Evolutionary conservation across 192 early-diverging fungal genomes (phyloP), one percentile per base, ranked within the genome.

Genomic region (Umbelopsis vinacea): DNA sequence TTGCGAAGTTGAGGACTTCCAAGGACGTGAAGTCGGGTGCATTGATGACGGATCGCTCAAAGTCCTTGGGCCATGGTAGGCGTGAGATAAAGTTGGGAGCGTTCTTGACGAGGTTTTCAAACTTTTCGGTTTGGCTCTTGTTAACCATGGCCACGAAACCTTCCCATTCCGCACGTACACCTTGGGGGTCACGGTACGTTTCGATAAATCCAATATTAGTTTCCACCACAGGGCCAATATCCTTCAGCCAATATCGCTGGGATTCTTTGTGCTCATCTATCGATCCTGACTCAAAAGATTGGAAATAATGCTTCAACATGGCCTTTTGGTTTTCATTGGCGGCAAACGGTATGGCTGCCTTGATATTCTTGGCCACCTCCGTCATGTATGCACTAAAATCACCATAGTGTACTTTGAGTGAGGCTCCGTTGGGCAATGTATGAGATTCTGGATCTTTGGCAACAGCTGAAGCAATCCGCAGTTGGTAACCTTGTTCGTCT

Each of bases 141-240:
- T 89, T 89, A 6, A 88, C 85, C 67, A 89, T 83, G 9, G 88
- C 84, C 23, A 89, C 86, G 68, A 89, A 89, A 0, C 88, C 88
- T 74, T 89, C 86, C 88, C 88, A 89, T 76, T 87, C 88, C 50
- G 87, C 88, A 21, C 88, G 71, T 14, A 87, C 77, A 22, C 88
- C 88, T 33, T 85, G 85, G 46, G 88, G 88, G 71, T 89, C 88
- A 37, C 77, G 71, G 78, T 89, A 89, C 1, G 88, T 88, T 68
- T 89, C 88, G 43, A 89, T 84, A 69, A 86, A 89, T 9, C 88
- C 87, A 68, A 89, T 79, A 69, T 89, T 89, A n/a, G 73, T 81
- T 60, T 89, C 85, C 19, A 89, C 88, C n/a, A 54, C 70, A 17
- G 88, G 88, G 4, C 84, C 84, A 26, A 88, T 46, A 70, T 89